Evolutionary conservation across 2,329 filamentous ascomycete genomes (phyloP), one percentile per base, ranked within the genome.

Genomic region (Xylariaceae sp.): DNA sequence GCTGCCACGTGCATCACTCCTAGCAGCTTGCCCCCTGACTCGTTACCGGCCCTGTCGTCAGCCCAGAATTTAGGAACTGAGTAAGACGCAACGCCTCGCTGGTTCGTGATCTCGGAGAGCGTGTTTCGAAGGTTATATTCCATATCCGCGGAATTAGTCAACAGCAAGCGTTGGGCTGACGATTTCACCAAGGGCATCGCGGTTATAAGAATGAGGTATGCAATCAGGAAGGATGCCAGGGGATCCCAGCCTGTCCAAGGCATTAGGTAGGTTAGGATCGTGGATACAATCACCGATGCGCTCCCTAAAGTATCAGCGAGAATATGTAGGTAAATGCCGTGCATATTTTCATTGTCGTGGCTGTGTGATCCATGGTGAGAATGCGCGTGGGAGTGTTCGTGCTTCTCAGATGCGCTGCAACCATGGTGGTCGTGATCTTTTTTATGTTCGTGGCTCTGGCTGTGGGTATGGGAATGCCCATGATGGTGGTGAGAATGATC

Each of bases 321-420:
- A 44, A 99, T 90, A 67, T 99, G 94, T 16, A 99, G 78, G 72
- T 96, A 99, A 61, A 99, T 97, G 10, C 94, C 94, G 64, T 94
- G 76, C 92, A 99, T 97, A 69, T 99, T 99, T 66, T 99, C 94
- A 70, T 96, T 96, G 57, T 91, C 88, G 66, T 92, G 88, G n/a
- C 76, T 74, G 62, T 85, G 80, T 61, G 58, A 39, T 72, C 64
- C 58, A 26, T 82, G 77, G 36, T 70, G 65, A 36, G 58, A 58
- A 51, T 71, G 69, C 58, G 47, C 74, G 72, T 46, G 67, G 61
- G 43, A 76, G 70, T 74, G 72, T 8, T 49, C 47, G 53, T 71
- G 68, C n/a, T 62, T 70, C 45, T 76, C 68, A 23, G 53, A 64
- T 59, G 80, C 75, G 8, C 65, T 80, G 75, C 41, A 66, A 24